Evolutionary conservation across 108 stramenopile species (phyloP).

Genomic region (Skeletonema potamos): DNA sequence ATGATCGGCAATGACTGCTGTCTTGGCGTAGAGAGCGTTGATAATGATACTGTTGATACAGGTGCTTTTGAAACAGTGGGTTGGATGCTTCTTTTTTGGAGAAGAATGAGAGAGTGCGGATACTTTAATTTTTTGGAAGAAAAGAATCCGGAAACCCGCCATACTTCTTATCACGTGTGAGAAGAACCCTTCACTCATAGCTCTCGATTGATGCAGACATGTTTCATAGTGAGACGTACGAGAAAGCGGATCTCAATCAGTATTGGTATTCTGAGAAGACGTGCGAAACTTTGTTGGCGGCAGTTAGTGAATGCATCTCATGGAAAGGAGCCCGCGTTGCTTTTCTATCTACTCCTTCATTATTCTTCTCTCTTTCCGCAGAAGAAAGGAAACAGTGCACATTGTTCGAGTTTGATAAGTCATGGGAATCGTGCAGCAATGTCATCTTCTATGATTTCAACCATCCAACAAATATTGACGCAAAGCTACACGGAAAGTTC

Average conservation of each 20-base stretch:
- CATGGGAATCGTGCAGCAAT: conserved; percentile 53
- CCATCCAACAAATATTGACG: conserved; percentile 45
- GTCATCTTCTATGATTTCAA: conserved; percentile 72
- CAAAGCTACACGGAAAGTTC: conserved; percentile 38
- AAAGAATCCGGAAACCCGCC: too few species aligned
- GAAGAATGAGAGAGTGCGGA: too few species aligned
- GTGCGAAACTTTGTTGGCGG: conserved; percentile 49
- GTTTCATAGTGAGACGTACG: conserved; percentile 25
- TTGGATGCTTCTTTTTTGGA: too few species aligned
- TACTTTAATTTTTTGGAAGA: too few species aligned
- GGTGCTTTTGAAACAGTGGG: too few species aligned
- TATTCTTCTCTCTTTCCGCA: conserved; percentile 58
- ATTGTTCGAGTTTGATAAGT: conserved; percentile 64
- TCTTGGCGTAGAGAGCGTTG: too few species aligned
- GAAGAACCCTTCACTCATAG: too few species aligned
- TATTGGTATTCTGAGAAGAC: conserved; percentile 76
- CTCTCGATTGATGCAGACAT: background rate
- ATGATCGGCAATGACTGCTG: too few species aligned
- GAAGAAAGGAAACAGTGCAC: conserved; percentile 39
- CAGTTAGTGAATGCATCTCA: conserved; percentile 23
- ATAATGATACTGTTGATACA: too few species aligned
- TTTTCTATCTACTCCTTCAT: conserved; percentile 73
- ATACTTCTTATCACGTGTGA: too few species aligned
- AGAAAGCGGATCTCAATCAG: conserved; percentile 66
- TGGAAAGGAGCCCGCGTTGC: conserved; percentile 33